Base-by-base conservation (phyloP, 352 stramenopile species). In the Phytophthora pluvialis region DNA sequence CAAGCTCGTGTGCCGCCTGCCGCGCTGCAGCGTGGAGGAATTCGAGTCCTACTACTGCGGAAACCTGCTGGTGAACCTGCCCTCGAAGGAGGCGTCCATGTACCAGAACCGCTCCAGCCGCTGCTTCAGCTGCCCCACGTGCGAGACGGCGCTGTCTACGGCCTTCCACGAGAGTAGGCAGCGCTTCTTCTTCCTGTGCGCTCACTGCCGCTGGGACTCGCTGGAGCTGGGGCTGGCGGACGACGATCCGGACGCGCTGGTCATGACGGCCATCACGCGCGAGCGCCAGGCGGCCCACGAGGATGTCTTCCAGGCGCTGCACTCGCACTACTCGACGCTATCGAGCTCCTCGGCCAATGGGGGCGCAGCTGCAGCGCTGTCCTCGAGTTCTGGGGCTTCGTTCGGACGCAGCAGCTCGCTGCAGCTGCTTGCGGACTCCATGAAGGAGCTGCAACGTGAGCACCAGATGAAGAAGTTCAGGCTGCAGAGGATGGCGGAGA, bases 21-120 rank as follows among this genome's bases (percentile, higher is more conserved):
- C 87, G 26, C 43, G 62, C 47, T 95, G 87, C 70, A 91, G 80
- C 46, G 65, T 94, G 21, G 78, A 95, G 54, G 89, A 96, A 71
- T 95, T 96, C 52, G 87, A 96, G 73, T 88, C 86, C 11, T 96
- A 93, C 71, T 96, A 95, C 73, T 96, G 89, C 67, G 75, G 83
- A 29, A 88, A 89, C 29, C 70, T 92, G 67, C 73, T 95, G 44
- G 83, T 94, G 39, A 96, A 96, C 65, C 63, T 96, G 73, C 83
- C 89, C 28, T 95, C 89, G 11, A 95, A 95, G 49, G 89, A 96
- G 56, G 89, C 89, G 18, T 83, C 69, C 50, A 77, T 89, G 71
- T 95, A 94, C 73, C 88, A 95, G 83, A 94, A 95, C 70, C 86
- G 89, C 60, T 95, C 86, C 46, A 91, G 82, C 28, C 83, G 87